These are phyloP conservation scores for Pseudozyma hubeiensis DNA, from an alignment of 1,284 basidiomycete species.

Conservation along the genomic window DNA sequence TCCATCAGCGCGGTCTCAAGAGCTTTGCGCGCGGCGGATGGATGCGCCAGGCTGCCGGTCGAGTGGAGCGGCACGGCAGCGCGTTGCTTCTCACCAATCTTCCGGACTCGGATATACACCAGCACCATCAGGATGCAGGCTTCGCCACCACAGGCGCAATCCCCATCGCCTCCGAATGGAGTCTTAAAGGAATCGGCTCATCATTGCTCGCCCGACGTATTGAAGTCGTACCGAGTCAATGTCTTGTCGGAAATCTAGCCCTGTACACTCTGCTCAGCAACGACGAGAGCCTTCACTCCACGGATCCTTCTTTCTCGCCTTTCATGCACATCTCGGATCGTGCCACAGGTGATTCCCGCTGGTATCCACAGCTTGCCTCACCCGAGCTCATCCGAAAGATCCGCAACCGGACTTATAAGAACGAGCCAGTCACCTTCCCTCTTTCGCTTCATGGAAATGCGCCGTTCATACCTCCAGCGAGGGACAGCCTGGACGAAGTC, in stretches of 20 bases:
- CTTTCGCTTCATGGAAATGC: slow-evolving; percentile 60
- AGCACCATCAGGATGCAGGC: slow-evolving; percentile 17
- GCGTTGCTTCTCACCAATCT: slow-evolving; percentile 11
- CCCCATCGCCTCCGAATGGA: slow-evolving; percentile 40
- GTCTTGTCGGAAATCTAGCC: slow-evolving; percentile 28
- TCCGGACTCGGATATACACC: slow-evolving; percentile 11
- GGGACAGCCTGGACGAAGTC: slow-evolving; percentile 27
- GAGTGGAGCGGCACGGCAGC: slow-evolving; percentile 18
- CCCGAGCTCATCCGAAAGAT: slow-evolving; percentile 18
- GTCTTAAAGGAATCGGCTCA: slow-evolving; percentile 41
- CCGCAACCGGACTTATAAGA: slow-evolving; percentile 12
- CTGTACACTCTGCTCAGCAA: slow-evolving; percentile 23
- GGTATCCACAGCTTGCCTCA: slow-evolving; percentile 48
- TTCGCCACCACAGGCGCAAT: slow-evolving; percentile 14
- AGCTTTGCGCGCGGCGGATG: slow-evolving; percentile 48
- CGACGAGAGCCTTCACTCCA: slow-evolving; percentile 11
- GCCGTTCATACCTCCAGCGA: slow-evolving; percentile 59
- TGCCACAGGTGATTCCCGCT: slow-evolving; percentile 57
- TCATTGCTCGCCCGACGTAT: slow-evolving; percentile 53
- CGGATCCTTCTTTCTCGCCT: slow-evolving; percentile 44
- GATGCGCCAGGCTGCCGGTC: slow-evolving; percentile 32
- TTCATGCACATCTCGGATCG: slow-evolving; percentile 52
- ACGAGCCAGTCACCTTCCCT: slow-evolving; percentile 23
- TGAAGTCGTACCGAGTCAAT: slow-evolving; percentile 40
- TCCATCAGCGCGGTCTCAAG: slow-evolving; percentile 33